Conservation (phyloP, 1,284 basidiomycete genomes). For the Ustilago shanxiensis region DNA sequence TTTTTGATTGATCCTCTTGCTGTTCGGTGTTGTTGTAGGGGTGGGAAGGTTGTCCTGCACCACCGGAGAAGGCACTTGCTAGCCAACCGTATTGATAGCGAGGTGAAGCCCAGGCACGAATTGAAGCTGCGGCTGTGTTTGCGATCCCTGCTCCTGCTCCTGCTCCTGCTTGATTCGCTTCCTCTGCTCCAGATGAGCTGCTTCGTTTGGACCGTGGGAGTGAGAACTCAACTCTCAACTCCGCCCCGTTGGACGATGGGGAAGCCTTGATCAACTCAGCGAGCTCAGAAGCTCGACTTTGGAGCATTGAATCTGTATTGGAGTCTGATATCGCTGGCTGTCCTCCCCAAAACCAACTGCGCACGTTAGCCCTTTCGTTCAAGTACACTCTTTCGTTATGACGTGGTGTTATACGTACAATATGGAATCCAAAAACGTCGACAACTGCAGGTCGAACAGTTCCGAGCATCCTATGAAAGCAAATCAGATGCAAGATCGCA, state of each 20-base stretch:
- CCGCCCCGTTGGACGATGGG: neutral
- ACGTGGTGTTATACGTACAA: conserved; percentile 19
- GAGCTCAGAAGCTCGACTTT: conserved; percentile 5
- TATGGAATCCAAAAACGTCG: conserved; percentile 20
- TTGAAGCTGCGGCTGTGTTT: conserved; percentile 15
- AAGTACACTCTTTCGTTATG: neutral
- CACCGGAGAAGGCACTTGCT: conserved; percentile 40
- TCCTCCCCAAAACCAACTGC: neutral
- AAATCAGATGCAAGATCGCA: conserved; percentile 35
- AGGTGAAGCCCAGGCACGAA: conserved; percentile 35
- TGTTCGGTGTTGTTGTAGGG: neutral
- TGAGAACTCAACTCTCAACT: conserved; percentile 10
- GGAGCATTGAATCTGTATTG: conserved; percentile 18
- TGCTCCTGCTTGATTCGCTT: neutral
- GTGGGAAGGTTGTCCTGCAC: conserved; percentile 26
- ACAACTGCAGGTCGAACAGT: conserved; percentile 31
- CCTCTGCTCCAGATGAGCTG: too few relatives aligned
- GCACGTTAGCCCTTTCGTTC: too few relatives aligned
- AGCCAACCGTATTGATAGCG: conserved; percentile 43
- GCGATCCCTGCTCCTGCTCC: neutral
- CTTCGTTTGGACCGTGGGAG: conserved; percentile 5
- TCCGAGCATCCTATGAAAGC: conserved; percentile 43
- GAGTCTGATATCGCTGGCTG: conserved; percentile 34
- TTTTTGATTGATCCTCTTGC: neutral
- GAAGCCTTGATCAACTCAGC: neutral